phyloP scores from a whole-genome alignment of 2,329 filamentous ascomycete species.

The Dothideomycetidae sp. region DNA sequence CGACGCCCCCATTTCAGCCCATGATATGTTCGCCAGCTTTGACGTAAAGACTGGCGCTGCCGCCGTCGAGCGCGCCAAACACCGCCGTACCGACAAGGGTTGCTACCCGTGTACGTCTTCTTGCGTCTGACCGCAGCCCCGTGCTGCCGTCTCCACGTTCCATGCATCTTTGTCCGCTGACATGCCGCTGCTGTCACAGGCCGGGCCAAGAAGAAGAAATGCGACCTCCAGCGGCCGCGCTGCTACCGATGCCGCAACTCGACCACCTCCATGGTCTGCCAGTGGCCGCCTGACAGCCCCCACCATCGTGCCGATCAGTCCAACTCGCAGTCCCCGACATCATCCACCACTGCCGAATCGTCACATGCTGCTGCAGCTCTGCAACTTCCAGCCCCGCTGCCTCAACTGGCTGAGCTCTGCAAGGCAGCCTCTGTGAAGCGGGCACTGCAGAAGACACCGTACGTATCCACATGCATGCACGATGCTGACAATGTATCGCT shows the following conservation, averaged over 20 bases:
- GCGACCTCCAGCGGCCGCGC: conserved; percentile 12
- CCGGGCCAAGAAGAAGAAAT: conserved; percentile 15
- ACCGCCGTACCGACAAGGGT: conserved; percentile 7
- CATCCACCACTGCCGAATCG: neutral
- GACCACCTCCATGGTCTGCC: conserved; percentile 11
- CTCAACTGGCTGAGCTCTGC: conserved; percentile 4
- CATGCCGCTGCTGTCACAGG: too few relatives aligned
- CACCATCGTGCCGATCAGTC: conserved; percentile 3
- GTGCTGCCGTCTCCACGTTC: conserved; percentile 1
- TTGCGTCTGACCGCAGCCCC: neutral
- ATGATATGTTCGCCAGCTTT: conserved; percentile 15
- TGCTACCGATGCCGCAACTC: conserved; percentile 14
- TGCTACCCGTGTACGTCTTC: conserved; percentile 14
- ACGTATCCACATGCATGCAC: neutral
- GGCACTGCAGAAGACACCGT: conserved; percentile 11
- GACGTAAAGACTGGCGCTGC: conserved; percentile 11
- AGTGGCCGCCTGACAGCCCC: conserved; percentile 9
- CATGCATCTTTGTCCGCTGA: too few relatives aligned
- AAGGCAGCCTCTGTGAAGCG: conserved; percentile 3
- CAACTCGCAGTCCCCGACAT: neutral
- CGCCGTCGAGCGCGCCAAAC: conserved; percentile 5
- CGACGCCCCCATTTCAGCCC: too few relatives aligned
- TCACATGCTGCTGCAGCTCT: neutral
- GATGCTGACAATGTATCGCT: neutral
- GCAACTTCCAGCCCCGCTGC: neutral